Evolutionary conservation across 1,139 yeast genomes (phyloP).

Genomic region (Keqinozyma sinolaborantium): DNA sequence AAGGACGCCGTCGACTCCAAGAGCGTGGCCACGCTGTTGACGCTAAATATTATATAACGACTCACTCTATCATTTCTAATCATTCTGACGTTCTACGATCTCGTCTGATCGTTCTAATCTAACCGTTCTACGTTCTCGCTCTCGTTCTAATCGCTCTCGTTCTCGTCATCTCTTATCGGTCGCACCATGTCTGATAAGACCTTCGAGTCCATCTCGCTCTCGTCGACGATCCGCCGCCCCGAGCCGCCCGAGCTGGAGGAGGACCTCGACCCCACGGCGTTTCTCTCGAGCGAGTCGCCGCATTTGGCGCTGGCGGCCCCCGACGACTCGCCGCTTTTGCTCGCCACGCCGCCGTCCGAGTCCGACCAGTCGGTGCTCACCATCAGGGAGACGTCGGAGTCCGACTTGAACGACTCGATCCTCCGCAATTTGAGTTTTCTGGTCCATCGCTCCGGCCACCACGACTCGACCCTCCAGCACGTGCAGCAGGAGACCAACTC

Average conservation of each 20-base stretch:
- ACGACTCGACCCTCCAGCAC: conserved; percentile 24
- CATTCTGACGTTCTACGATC: conserved; percentile 2
- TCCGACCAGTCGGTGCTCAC: background rate
- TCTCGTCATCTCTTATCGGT: no score
- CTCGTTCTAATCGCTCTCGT: no score
- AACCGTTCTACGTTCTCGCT: no score
- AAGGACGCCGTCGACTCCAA: conserved; percentile 68
- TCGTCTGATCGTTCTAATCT: no score
- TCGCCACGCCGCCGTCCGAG: background rate
- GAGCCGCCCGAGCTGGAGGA: background rate
- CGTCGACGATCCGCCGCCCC: background rate
- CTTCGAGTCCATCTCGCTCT: conserved; percentile 2
- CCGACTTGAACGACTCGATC: background rate
- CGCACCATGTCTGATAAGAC: background rate
- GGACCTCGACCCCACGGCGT: conserved; percentile 19
- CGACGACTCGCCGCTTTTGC: background rate
- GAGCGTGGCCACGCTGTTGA: conserved; percentile 57
- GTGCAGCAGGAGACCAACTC: conserved; percentile 18
- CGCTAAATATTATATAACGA: conserved; percentile 38
- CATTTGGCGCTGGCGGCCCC: background rate
- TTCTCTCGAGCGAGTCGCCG: conserved; percentile 20
- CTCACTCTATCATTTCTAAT: background rate
- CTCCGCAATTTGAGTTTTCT: background rate
- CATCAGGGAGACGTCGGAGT: background rate
- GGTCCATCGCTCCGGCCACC: background rate